Percentiles rank a stretch among this genome's conserved stretches.
Conservation (phyloP, 176 grass and related monocot genomes). For the Carex kokanica region DNA sequence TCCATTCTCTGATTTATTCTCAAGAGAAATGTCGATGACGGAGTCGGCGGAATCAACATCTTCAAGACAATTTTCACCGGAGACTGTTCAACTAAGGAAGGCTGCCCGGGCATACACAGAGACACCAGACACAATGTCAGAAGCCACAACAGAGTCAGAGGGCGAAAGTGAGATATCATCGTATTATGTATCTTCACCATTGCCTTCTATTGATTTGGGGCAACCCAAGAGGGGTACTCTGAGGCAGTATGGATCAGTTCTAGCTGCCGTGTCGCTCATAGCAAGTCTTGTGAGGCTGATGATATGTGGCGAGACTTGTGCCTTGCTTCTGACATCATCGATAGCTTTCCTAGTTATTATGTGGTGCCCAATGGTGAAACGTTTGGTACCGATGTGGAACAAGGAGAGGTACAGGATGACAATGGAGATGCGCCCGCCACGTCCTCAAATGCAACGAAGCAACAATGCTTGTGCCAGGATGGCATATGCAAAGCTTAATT, state of each 20-base stretch:
- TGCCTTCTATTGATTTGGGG: not conserved
- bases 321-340: slow-evolving; percentile 16
- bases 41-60: slow-evolving; percentile 11
- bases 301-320: not conserved
- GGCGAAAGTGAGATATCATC: slow-evolving; percentile 17
- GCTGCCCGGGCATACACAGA: not conserved
- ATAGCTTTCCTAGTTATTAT: slow-evolving; percentile 14
- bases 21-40: not conserved
- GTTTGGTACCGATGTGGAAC: not conserved
- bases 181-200: not conserved
- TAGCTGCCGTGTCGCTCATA: not conserved
- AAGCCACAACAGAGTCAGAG: slow-evolving; percentile 17
- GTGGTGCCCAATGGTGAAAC: slow-evolving; percentile 9
- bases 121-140: not conserved
- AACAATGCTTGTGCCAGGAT: not conserved
- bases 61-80: not conserved
- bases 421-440: not conserved
- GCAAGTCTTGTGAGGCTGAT: slow-evolving; percentile 1
- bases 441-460: not conserved
- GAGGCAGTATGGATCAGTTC: slow-evolving; percentile 15
- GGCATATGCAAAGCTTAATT: not conserved
- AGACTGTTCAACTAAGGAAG: not conserved
- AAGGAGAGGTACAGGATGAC: slow-evolving; percentile 11
- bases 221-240: not conserved
- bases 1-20: slow-evolving; percentile 1